These are phyloP conservation scores for Gossypium laxum DNA, from an alignment of 441 rosid genomes.

Conservation along the genomic window DNA sequence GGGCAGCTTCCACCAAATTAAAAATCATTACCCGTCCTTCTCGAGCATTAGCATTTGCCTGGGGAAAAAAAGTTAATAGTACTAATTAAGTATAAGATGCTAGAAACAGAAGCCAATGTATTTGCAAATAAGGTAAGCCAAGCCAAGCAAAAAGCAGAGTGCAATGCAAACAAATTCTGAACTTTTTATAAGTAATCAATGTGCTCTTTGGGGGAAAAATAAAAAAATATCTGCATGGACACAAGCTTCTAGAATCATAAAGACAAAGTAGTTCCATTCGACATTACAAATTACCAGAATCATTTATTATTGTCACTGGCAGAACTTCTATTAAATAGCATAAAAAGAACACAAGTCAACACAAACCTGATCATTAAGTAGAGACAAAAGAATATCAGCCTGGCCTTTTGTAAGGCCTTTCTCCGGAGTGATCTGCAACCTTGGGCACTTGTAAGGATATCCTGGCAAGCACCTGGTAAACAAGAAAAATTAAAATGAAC, in stretches of 20 bases:
- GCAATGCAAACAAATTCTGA: not conserved
- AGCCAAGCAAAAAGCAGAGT: not conserved
- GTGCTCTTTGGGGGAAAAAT: not conserved
- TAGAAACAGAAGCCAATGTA: not conserved
- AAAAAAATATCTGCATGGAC: not conserved
- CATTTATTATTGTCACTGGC: not conserved
- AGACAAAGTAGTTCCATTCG: constrained; percentile 6
- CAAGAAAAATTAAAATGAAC: not conserved
- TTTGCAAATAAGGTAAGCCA: not conserved
- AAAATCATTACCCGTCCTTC: constrained; percentile 95
- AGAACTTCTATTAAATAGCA: constrained; percentile 1
- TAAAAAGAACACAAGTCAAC: constrained; percentile 11
- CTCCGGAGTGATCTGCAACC: constrained; percentile 71
- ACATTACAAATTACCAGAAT: not conserved
- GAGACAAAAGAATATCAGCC: constrained; percentile 64
- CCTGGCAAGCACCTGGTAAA: constrained; percentile 76
- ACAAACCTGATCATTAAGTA: constrained; percentile 73
- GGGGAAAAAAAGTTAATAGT: constrained; percentile 8
- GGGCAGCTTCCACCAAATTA: constrained; percentile 96
- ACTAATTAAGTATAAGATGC: constrained; percentile 3
- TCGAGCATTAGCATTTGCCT: constrained; percentile 81
- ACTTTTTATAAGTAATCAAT: not conserved
- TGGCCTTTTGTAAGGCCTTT: constrained; percentile 61
- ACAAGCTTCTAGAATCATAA: not conserved
- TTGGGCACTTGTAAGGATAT: constrained; percentile 88